Evolutionary conservation across 305 asterid species (phyloP), one percentile per base, ranked within the genome.

Genomic region (Fraxinus platypoda): DNA sequence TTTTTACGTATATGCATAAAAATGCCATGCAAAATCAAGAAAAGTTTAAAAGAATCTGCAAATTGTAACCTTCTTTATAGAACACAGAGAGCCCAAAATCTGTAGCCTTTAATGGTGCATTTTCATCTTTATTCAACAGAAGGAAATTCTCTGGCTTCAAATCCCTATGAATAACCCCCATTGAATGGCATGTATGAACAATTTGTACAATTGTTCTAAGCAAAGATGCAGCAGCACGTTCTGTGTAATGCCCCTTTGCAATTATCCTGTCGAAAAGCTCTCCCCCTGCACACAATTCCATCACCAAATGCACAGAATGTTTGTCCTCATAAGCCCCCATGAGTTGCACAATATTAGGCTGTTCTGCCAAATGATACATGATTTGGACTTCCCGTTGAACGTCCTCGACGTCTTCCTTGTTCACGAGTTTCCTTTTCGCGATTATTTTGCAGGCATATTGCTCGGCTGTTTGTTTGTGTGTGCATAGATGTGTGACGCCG

Each of bases 161-260:
- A 86, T 90, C 93, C 83, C 93, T 81, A 71, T 90, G 92, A 90
- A 87, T 90, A 33, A 90, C 92, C 79, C 92, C 92, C 92, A 89
- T 88, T n/a, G 74, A 57, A 34, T 78, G 81, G 23, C 81, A 78
- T 3, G 81, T 62, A 9, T 78, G 81, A 15, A 78, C 81, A 26
- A 78, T 78, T 74, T 23, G 71, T 21, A 62, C 71, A 62, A 62
- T 21, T 6, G 71, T 62, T 62, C 71, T 62, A 62, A 62, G 71
- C 71, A 62, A 23, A 62, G 71, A 62, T 21, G 71, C 71, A 62
- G 71, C 71, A 6, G 71, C 71, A 13, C 75, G 37, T 43, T 78
- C 81, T 12, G 81, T 78, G 57, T 78, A 78, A 34, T 78, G 81
- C 13, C 81, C 81, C 81, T 59, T 78, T 2, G 81, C 74, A 19